Base-by-base conservation (phyloP, 805 yeast species). In the Sugiyamaella chiloensis region DNA sequence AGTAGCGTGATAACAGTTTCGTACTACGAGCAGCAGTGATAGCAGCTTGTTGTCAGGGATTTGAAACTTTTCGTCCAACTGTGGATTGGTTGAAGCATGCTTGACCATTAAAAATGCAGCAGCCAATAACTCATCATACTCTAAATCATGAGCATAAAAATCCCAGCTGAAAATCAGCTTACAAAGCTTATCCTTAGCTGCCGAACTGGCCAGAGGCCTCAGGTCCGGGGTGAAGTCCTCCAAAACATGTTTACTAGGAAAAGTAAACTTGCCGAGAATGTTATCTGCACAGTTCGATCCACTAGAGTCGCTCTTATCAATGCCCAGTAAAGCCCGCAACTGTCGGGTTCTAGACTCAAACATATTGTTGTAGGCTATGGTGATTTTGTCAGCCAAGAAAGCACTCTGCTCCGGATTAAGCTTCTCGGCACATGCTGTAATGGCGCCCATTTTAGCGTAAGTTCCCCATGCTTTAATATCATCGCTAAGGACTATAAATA, bases 1-100 rank as follows among this genome's bases (percentile, higher is more conserved):
- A 8, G 88, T 87, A 56, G 80, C 79, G 59, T 85, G 82, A 66
- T 93, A 93, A 39, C 87, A 78, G 56, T 85, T 85, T 52, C 96
- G 76, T 6, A 87, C 73, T 55, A 81, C 76, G 54, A 83, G 76
- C 19, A 88, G 65, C 54, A 90, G 74, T 17, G 77, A 73, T 36
- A 80, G 65, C 23, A 88, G 67, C 50, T 73, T 70, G 60, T 79
- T 78, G 39, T 72, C 74, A 17, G 44, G 44, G 17, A 46, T 46
- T 11, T 14, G 19, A 26, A 29, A 46, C 11, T 40, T 24, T 23
- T 30, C 44, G n/a, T n/a, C n/a, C 14, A 46, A 36, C 14, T 34
- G 44, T 5, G 30, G 31, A 16, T 20, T 24, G 11, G 62, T 40
- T 12, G 63, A 47, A 17, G 55, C 74, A 52, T 70, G 69, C 50